Conservation (phyloP, 306 rosid species). For the Pachyrhizus erosus region DNA sequence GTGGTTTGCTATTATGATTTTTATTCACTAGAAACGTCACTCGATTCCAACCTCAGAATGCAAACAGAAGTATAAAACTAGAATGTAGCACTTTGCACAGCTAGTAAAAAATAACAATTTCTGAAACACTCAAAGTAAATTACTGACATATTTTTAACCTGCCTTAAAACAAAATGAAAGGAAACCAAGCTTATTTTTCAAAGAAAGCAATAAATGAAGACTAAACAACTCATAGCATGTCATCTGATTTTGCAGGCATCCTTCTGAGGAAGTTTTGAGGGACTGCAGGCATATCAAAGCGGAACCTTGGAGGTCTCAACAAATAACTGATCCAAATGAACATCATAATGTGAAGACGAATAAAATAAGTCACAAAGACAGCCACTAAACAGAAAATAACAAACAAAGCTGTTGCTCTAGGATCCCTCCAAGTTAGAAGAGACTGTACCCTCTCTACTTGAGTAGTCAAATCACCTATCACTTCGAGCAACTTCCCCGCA, state of each 20-base stretch:
- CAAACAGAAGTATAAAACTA: too few relatives aligned
- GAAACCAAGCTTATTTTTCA: neutral
- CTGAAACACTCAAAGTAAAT: slow-evolving; percentile 18
- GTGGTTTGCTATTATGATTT: too few relatives aligned
- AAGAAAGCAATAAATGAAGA: neutral
- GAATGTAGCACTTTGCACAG: too few relatives aligned
- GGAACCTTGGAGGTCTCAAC: slow-evolving; percentile 54
- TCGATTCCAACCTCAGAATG: too few relatives aligned
- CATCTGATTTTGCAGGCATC: slow-evolving; percentile 65
- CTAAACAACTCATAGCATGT: slow-evolving; percentile 44
- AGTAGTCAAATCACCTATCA: slow-evolving; percentile 56
- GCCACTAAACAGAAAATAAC: slow-evolving; percentile 34
- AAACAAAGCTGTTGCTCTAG: slow-evolving; percentile 56
- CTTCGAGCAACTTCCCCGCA: slow-evolving; percentile 46
- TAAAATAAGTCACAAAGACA: slow-evolving; percentile 33
- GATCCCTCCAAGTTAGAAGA: slow-evolving; percentile 60
- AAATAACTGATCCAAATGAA: neutral
- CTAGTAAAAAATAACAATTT: neutral
- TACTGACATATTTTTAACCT: neutral
- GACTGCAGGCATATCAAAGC: slow-evolving; percentile 45
- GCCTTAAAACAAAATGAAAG: neutral
- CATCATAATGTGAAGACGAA: slow-evolving; percentile 24
- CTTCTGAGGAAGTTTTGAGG: slow-evolving; percentile 59
- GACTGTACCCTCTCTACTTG: slow-evolving; percentile 60
- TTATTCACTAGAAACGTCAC: too few relatives aligned